Evolutionary conservation across 768 basidiomycete genomes (phyloP), one percentile per base, ranked within the genome.

Genomic region (Podaxis rugospora): DNA sequence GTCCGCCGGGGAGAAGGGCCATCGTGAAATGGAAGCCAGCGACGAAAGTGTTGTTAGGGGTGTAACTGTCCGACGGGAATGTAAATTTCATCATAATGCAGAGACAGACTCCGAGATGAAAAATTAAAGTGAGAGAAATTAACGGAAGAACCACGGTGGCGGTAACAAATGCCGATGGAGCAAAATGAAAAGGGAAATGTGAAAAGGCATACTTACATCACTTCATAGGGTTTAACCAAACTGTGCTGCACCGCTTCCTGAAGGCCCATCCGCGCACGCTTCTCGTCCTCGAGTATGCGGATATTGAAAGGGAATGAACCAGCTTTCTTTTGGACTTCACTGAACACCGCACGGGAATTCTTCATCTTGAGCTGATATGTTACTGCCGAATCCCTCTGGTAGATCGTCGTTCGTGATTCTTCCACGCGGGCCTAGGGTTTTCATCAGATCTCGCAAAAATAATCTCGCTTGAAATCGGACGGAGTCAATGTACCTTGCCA

Each of bases 331-430:
- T 95, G 92, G 68, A 98, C 92, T 75, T 98, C 96, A 53, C 92
- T 91, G 78, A 98, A 98, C 44, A 96, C 89, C n/a, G 89, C 85
- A 64, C 96, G 90, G 47, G 95, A 95, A 64, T 91, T 96, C 80
- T 96, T 98, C 87, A 96, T 89, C 81, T 98, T 98, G 70, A 98
- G 83, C 72, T 94, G 92, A 77, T 98, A 98, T 42, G 92, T 95
- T 62, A 93, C 84, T 5, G 83, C 77, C 23, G 88, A 84, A 67
- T 93, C 92, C 60, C 92, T 85, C 73, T 97, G 95, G 83, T 92
- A 97, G 71, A 99, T 87, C 39, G 92, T 91, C 57, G 95, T 97
- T 71, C 91, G 84, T 39, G 91, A 88, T 69, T 95, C 92, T 75
- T 95, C 93, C 46, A 87, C 66, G 52, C 93, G 91, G 56, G 94